A percentile compares a stretch with the other conserved stretches of the same genome.
phyloP scores from a whole-genome alignment of 495 filamentous ascomycete genomes.

The Cercophora samala region DNA sequence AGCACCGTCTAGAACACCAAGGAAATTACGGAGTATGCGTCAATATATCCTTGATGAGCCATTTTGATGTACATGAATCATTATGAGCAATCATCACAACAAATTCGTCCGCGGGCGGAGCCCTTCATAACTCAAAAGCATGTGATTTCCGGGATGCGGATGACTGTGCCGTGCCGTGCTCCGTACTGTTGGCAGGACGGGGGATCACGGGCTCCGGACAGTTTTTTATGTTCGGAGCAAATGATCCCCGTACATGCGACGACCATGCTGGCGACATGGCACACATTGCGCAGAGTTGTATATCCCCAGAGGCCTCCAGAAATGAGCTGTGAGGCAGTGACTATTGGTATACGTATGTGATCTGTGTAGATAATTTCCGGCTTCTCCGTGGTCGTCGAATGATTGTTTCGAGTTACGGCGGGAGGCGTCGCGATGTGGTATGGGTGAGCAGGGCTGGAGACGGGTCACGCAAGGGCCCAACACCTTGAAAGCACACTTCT shows the following conservation, averaged over 20 bases:
- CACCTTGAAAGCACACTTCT: no score
- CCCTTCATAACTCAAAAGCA: neutral
- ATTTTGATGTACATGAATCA: neutral
- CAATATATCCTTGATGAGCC: neutral
- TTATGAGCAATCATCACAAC: neutral
- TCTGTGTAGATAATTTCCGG: neutral
- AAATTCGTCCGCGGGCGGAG: neutral
- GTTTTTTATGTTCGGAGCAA: neutral
- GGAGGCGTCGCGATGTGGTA: neutral
- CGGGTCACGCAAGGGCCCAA: no score
- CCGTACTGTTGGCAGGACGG: neutral
- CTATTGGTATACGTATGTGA: neutral
- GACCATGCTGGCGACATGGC: neutral
- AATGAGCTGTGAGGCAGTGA: neutral
- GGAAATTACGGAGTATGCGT: neutral
- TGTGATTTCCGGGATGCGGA: neutral
- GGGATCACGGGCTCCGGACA: neutral
- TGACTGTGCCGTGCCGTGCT: neutral
- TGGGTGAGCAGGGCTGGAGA: neutral
- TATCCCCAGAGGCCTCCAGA: neutral
- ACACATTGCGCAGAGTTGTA: neutral
- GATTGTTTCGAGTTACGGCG: neutral
- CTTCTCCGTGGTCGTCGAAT: neutral
- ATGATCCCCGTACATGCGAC: neutral
- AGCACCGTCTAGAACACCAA: neutral